These are phyloP conservation scores for Echria macrotheca DNA, from an alignment of 495 filamentous ascomycete species.

Conservation along the genomic window DNA sequence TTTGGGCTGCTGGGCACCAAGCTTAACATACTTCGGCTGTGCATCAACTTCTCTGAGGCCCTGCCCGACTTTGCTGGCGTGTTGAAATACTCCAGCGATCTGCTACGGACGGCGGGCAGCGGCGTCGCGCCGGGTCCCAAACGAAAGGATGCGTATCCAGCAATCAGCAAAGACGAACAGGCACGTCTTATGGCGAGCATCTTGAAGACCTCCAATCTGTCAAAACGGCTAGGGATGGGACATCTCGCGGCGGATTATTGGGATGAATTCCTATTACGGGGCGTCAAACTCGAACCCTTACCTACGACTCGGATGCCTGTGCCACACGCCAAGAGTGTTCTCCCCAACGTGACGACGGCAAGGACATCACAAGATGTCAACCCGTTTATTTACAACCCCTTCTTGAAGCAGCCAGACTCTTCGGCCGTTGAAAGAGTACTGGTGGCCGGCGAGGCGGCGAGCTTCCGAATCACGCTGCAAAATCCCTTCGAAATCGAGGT, in stretches of 20 bases:
- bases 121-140: conserved; percentile 66
- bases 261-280: conserved; percentile 91
- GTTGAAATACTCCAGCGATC: conserved; percentile 73
- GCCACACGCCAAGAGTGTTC: conserved; percentile 63
- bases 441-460: conserved; percentile 68
- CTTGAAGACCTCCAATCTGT: conserved; percentile 69
- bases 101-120: conserved; percentile 75
- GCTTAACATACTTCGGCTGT: conserved; percentile 73
- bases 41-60: conserved; percentile 88
- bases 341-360: conserved; percentile 55
- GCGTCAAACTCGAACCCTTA: conserved; percentile 58
- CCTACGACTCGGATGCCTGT: conserved; percentile 52
- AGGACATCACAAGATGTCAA: conserved; percentile 56
- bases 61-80: conserved; percentile 88
- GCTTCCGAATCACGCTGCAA: conserved; percentile 77
- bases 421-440: conserved; percentile 57
- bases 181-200: conserved; percentile 74
- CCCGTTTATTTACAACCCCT: conserved; percentile 92
- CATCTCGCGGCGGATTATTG: conserved; percentile 79
- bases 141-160: conserved; percentile 54
- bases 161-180: conserved; percentile 77
- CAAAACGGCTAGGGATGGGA: conserved; percentile 63
- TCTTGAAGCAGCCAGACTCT: conserved; percentile 59
- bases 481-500: conserved; percentile 93
- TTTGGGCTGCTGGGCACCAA: conserved; percentile 70